Conservation (phyloP, 192 early-diverging fungal genomes). For the Physocladia obscura region DNA sequence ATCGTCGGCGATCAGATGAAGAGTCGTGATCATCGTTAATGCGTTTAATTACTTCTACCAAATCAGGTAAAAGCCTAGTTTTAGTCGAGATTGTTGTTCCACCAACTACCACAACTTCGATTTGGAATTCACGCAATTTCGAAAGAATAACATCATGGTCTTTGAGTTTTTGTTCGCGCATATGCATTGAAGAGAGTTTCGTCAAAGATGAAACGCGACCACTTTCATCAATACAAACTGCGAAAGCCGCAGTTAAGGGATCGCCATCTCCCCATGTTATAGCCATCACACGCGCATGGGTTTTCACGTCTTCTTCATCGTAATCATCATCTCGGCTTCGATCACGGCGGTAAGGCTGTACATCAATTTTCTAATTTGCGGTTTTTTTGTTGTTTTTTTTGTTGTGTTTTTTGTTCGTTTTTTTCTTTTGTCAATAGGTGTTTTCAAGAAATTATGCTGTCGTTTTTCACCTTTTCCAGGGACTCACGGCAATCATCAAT, state of each 20-base stretch:
- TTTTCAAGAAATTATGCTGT: not conserved
- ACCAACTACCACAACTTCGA: conserved; percentile 79
- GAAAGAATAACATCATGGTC: conserved; percentile 47
- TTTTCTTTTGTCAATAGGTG: not conserved
- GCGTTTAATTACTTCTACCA: conserved; percentile 46
- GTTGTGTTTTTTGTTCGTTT: too few species aligned
- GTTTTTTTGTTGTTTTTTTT: too few species aligned
- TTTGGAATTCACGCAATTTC: conserved; percentile 58
- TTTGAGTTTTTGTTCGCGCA: conserved; percentile 35
- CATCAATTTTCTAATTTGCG: conserved; percentile 58
- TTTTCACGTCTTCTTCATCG: conserved; percentile 34
- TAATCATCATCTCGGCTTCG: conserved; percentile 43
- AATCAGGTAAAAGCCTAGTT: conserved; percentile 63
- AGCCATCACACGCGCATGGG: conserved; percentile 60
- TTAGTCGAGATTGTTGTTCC: conserved; percentile 77
- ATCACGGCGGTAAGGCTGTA: conserved; percentile 54
- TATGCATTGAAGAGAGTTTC: conserved; percentile 52
- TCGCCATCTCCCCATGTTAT: conserved; percentile 73
- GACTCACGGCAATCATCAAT: conserved; percentile 60
- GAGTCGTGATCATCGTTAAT: conserved; percentile 12
- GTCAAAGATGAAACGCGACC: conserved; percentile 69
- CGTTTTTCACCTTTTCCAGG: conserved; percentile 53
- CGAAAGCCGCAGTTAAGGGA: conserved; percentile 54
- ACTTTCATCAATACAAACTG: conserved; percentile 72
- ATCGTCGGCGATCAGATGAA: not conserved